Percentiles rank a stretch among this genome's conserved stretches.
Conservation (phyloP, 768 basidiomycete species). For the Ramaria rubella region DNA sequence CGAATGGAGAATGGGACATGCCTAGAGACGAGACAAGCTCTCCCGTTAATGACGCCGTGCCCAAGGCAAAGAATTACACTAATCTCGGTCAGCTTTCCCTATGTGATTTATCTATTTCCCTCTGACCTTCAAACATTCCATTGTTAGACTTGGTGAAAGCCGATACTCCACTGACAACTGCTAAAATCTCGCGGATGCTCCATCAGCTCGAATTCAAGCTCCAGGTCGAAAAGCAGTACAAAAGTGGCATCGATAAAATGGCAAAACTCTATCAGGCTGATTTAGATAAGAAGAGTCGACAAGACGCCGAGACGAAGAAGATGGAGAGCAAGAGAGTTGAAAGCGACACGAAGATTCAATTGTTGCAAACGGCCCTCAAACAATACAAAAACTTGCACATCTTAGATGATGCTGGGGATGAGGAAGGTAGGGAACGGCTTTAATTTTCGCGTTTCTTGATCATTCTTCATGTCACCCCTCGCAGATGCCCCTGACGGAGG, state of each 20-base stretch:
- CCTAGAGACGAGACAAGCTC: not conserved
- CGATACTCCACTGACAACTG: constrained; percentile 91
- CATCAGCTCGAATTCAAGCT: constrained; percentile 99
- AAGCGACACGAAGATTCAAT: constrained; percentile 93
- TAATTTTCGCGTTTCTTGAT: not conserved
- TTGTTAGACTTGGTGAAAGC: constrained; percentile 84
- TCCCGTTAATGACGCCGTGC: constrained; percentile 23
- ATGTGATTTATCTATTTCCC: not conserved
- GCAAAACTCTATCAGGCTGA: constrained; percentile 92
- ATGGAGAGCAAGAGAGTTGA: constrained; percentile 91
- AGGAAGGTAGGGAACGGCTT: constrained; percentile 51
- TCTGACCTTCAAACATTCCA: not conserved
- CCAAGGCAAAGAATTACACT: constrained; percentile 62
- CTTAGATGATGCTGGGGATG: constrained; percentile 71
- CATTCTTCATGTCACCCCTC: not conserved
- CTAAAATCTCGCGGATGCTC: constrained; percentile 95
- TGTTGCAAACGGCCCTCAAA: constrained; percentile 86
- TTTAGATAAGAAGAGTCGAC: constrained; percentile 92
- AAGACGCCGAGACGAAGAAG: constrained; percentile 88
- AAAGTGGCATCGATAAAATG: constrained; percentile 99
- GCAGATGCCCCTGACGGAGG: constrained; percentile 55
- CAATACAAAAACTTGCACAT: constrained; percentile 95
- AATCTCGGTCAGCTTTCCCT: constrained; percentile 42
- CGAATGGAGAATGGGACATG: constrained; percentile 6
- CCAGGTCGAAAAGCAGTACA: constrained; percentile 96